These are phyloP conservation scores for Clarireedia homoeocarpa DNA, from an alignment of 2,329 filamentous ascomycete species.

Conservation along the genomic window DNA sequence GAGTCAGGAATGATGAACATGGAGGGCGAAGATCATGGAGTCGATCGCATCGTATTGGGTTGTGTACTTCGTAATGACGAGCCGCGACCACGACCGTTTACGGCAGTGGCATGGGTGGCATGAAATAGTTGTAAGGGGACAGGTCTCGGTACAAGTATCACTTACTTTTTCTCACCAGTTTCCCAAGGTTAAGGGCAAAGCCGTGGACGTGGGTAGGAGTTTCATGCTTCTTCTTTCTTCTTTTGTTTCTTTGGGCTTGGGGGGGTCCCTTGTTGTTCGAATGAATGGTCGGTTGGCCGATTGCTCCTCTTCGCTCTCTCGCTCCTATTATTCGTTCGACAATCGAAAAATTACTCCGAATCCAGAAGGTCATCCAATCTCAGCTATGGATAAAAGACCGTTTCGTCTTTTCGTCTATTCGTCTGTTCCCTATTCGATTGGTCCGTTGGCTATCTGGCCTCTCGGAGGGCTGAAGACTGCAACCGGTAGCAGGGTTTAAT, in stretches of 20 bases:
- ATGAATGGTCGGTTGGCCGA: no score
- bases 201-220: not conserved
- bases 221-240: not conserved
- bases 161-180: no score
- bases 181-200: not conserved
- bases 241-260: not conserved
- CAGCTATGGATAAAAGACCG: constrained; percentile 7
- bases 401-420: constrained; percentile 9
- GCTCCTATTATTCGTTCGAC: no score
- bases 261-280: no score
- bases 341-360: not conserved
- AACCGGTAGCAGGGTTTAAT: constrained; percentile 7
- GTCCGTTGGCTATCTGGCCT: constrained; percentile 4
- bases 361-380: constrained; percentile 9
- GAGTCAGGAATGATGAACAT: not conserved
- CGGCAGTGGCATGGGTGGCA: constrained; percentile 5
- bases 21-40: constrained; percentile 7
- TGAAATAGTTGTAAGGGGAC: not conserved
- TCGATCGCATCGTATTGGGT: constrained; percentile 6
- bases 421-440: not conserved
- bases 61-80: not conserved
- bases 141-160: not conserved
- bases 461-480: constrained; percentile 5
- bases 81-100: constrained; percentile 5
- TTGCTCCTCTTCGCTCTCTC: not conserved